Conservation (phyloP, 2,329 filamentous ascomycete genomes). For the Bertia moriformis region DNA sequence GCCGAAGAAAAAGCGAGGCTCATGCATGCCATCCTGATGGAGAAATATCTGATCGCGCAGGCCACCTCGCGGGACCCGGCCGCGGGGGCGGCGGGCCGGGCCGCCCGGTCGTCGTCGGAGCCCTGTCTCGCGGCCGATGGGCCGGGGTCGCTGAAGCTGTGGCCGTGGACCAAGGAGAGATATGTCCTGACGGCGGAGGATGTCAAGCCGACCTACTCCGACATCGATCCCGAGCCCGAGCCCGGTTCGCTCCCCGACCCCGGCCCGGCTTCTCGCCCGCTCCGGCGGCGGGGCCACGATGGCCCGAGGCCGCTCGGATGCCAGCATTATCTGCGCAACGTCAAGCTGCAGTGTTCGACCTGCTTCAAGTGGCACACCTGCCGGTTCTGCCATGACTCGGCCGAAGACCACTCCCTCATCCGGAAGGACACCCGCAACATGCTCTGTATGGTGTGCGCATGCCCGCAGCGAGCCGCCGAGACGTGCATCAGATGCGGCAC, state of each 20-base stretch:
- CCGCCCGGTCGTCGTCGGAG: slow-evolving; percentile 16
- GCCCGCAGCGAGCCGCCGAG: slow-evolving; percentile 69
- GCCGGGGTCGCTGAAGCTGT: slow-evolving; percentile 41
- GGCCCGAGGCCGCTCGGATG: slow-evolving; percentile 60
- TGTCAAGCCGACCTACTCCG: slow-evolving; percentile 50
- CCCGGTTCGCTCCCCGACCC: slow-evolving; percentile 4
- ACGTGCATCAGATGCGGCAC: slow-evolving; percentile 64
- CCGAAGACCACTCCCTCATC: slow-evolving; percentile 65
- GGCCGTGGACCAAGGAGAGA: slow-evolving; percentile 26
- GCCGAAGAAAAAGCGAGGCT: slow-evolving; percentile 53
- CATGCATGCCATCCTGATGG: slow-evolving; percentile 58
- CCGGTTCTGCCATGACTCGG: slow-evolving; percentile 79
- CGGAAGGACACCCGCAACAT: slow-evolving; percentile 81
- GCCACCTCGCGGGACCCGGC: slow-evolving; percentile 10
- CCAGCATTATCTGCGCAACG: slow-evolving; percentile 84
- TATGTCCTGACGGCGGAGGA: slow-evolving; percentile 44
- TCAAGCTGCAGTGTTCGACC: slow-evolving; percentile 84
- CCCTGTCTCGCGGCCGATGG: slow-evolving; percentile 26
- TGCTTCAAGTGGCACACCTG: slow-evolving; percentile 91
- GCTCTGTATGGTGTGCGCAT: slow-evolving; percentile 91
- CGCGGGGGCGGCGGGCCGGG: slow-evolving; percentile 10
- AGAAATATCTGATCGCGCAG: slow-evolving; percentile 44
- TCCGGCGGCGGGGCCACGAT: slow-evolving; percentile 6
- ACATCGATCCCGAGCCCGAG: slow-evolving; percentile 12
- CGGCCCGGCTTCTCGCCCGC: background rate